These are phyloP conservation scores for Oemleria cerasiformis DNA, from an alignment of 306 rosid genomes.

Conservation along the genomic window DNA sequence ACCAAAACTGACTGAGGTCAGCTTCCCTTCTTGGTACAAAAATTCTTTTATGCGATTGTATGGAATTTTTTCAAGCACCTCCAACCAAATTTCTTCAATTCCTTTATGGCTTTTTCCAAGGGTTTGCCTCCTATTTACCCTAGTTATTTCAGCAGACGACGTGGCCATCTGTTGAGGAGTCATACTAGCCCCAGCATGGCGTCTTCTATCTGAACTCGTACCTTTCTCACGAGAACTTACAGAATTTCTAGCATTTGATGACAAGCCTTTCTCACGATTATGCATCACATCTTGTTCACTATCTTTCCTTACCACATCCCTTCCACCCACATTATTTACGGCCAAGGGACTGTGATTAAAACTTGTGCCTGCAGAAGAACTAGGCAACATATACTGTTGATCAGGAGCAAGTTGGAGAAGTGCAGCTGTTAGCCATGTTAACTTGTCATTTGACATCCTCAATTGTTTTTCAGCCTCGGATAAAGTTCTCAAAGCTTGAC, in stretches of 20 bases:
- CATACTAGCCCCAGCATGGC: slow-evolving; percentile 40
- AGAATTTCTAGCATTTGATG: slow-evolving; percentile 49
- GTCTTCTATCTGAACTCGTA: slow-evolving; percentile 49
- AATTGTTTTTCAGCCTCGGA: slow-evolving; percentile 98
- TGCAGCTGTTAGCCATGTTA: slow-evolving; percentile 97
- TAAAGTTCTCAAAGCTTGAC: slow-evolving; percentile 89
- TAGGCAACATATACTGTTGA: slow-evolving; percentile 86
- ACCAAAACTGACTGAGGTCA: slow-evolving; percentile 77
- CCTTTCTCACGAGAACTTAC: slow-evolving; percentile 56
- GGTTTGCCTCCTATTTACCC: slow-evolving; percentile 44
- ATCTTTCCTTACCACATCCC: slow-evolving; percentile 39
- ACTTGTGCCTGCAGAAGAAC: slow-evolving; percentile 83
- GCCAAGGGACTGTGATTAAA: slow-evolving; percentile 74
- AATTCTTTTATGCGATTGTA: slow-evolving; percentile 66
- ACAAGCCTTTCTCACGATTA: slow-evolving; percentile 44
- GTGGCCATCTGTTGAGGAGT: slow-evolving; percentile 48
- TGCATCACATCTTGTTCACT: slow-evolving; percentile 48
- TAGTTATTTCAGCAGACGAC: slow-evolving; percentile 32
- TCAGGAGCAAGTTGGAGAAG: slow-evolving; percentile 99
- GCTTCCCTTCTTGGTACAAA: slow-evolving; percentile 78
- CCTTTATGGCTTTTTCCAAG: slow-evolving; percentile 44
- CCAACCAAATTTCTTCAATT: slow-evolving; percentile 87
- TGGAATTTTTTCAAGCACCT: slow-evolving; percentile 75
- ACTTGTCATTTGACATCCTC: slow-evolving; percentile 88
- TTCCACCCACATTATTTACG: slow-evolving; percentile 42